These are phyloP conservation scores for Calocera viscosa DNA, from an alignment of 768 basidiomycete genomes.

Conservation along the genomic window DNA sequence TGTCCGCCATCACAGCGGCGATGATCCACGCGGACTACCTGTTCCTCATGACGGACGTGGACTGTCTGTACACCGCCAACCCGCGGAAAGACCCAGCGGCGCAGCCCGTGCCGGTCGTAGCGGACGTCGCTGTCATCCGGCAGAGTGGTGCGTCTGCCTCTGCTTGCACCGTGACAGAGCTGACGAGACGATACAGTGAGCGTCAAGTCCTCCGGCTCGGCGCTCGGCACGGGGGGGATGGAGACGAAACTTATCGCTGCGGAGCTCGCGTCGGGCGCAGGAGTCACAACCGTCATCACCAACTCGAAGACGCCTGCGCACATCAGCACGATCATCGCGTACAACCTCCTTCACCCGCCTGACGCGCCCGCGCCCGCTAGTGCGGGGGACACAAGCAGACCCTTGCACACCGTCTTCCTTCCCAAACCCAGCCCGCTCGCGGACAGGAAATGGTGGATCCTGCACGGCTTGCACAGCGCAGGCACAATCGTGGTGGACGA, in stretches of 20 bases:
- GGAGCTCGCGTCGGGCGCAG: slow-evolving; percentile 90
- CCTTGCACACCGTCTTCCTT: slow-evolving; percentile 80
- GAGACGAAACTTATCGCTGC: slow-evolving; percentile 98
- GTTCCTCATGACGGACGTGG: slow-evolving; percentile 92
- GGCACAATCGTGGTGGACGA: slow-evolving; percentile 80
- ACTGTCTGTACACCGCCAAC: slow-evolving; percentile 89
- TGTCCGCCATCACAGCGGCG: slow-evolving; percentile 91
- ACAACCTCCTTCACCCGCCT: slow-evolving; percentile 35
- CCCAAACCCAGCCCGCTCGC: slow-evolving; percentile 57
- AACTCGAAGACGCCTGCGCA: slow-evolving; percentile 66
- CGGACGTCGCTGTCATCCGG: slow-evolving; percentile 76
- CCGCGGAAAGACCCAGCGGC: slow-evolving; percentile 82
- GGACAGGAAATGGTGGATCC: slow-evolving; percentile 92
- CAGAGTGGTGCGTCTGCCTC: slow-evolving; percentile 30
- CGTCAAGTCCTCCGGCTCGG: slow-evolving; percentile 82
- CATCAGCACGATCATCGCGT: slow-evolving; percentile 73
- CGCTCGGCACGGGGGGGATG: slow-evolving; percentile 95
- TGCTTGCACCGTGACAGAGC: neutral
- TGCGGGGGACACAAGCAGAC: slow-evolving; percentile 30
- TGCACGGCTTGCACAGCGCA: slow-evolving; percentile 82
- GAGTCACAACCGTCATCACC: slow-evolving; percentile 82
- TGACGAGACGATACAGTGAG: slow-evolving; percentile 45
- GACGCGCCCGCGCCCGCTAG: slow-evolving; percentile 20
- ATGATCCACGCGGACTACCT: slow-evolving; percentile 98
- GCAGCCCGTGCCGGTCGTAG: slow-evolving; percentile 65